Conservation (phyloP, 2,329 filamentous ascomycete species). For the Neofusicoccum cordaticola region DNA sequence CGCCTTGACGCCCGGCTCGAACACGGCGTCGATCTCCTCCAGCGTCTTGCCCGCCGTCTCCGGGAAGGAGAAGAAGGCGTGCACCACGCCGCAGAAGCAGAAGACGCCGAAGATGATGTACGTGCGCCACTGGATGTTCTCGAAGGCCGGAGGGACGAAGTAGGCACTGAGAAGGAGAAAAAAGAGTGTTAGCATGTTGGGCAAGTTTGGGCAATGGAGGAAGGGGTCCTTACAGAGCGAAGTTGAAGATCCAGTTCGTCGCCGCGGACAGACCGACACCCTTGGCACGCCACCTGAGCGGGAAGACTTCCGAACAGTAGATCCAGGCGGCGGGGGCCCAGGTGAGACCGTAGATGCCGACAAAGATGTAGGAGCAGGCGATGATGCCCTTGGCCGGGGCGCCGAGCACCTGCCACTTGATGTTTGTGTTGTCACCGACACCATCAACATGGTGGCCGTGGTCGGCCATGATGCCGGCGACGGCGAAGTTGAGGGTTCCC, state of each 20-base stretch:
- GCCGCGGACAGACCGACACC: conserved; percentile 40
- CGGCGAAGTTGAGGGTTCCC: conserved; percentile 60
- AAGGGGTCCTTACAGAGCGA: conserved; percentile 25
- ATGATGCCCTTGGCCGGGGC: conserved; percentile 54
- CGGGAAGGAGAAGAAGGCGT: conserved; percentile 39
- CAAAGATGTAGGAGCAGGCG: conserved; percentile 45
- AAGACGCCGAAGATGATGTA: conserved; percentile 42
- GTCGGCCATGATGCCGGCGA: conserved; percentile 57
- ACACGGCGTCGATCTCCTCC: conserved; percentile 42
- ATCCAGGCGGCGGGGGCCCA: conserved; percentile 38
- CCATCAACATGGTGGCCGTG: conserved; percentile 48
- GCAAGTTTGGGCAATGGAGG: neutral
- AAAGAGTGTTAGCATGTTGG: neutral
- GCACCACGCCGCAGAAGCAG: conserved; percentile 36
- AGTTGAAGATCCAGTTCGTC: conserved; percentile 40
- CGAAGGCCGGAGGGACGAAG: conserved; percentile 40
- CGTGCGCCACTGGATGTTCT: conserved; percentile 43
- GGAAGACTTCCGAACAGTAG: conserved; percentile 40
- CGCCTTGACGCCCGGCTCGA: conserved; percentile 35
- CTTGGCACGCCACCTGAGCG: conserved; percentile 40
- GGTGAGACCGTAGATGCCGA: conserved; percentile 43
- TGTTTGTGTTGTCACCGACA: conserved; percentile 45
- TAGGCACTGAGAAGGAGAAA: conserved; percentile 25
- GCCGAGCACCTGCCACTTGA: conserved; percentile 13
- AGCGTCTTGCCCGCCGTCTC: conserved; percentile 42